Base-by-base conservation (phyloP, 2,329 filamentous ascomycete species). In the Claviceps maximensis region DNA sequence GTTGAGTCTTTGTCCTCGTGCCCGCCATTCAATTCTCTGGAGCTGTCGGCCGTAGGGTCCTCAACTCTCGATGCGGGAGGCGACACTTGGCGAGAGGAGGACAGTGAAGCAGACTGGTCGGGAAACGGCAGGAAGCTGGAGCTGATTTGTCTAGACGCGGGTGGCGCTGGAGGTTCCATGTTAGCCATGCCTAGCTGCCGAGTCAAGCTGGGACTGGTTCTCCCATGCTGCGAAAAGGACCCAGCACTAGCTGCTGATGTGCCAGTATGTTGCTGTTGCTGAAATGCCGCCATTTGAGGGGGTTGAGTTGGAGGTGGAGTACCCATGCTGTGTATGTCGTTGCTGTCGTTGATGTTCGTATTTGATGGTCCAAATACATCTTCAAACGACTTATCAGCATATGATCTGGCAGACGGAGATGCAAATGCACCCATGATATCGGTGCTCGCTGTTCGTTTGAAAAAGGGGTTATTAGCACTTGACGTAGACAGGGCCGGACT, bases 381-480 rank as follows among this genome's bases (percentile, higher is more conserved):
- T 64, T 95, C 88, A 66, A 95, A 94, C 4, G 83, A 82, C 67
- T 79, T 83, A 58, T 87, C 83, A 49, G 75, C 73, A 53, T 74
- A 73, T 48, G 72, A 70, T 59, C 71, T 70, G 42, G 69, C 62
- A 12, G 75, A 68, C 13, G 75, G 71, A 12, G 75, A 71, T 31
- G 71, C 65, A 56, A 80, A 81, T 15, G 75, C 70, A 42, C 74
- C 73, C 69, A 78, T 75, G 54, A 81, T 75, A 58, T 82, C 77
- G 41, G 79, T 75, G 67, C 81, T 83, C 54, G 74, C 77, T 47
- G 80, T 79, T 47, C 81, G 75, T 63, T 89, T 83, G 74, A 96
- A 96, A 75, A 98, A 98, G 0, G 93, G 93, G 65, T 98, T 98
- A 62, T 89, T 96, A 60, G 79, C 87, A 65, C 84, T 91, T 46